Base-by-base conservation (phyloP, 2,329 filamentous ascomycete genomes). In the Fusarium odoratissimum region DNA sequence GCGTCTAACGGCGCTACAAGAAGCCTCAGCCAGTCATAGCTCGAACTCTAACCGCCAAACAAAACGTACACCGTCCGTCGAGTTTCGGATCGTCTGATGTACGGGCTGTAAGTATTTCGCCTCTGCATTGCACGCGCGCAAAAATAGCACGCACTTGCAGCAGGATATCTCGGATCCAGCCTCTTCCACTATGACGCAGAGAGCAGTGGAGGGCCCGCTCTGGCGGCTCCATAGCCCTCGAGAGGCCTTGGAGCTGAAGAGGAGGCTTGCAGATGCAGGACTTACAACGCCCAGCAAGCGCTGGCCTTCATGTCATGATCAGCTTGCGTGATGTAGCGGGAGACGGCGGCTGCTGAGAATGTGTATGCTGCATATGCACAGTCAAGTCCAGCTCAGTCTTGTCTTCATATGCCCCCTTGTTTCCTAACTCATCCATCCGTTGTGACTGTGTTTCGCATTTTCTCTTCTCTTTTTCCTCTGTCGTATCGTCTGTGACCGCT, bases 11-110 rank as follows among this genome's bases (percentile, higher is more conserved):
- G 70, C 74, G 74, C 60, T 75, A 70, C 52, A 37, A 33, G 8
- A 44, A 65, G 64, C 71, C 46, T 42, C 64, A 72, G 71, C 75
- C 75, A 77, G 59, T 77, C 74, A 77, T 58, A 38, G 61, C 62
- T 62, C 67, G 45, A 64, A 45, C 58, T 68, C 63, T 76, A 77
- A 71, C 74, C 75, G 75, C 75, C 64, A 71, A 57, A 54, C 71
- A 60, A 74, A 74, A 72, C 72, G 63, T 68, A 25, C 64, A 35
- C 31, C 40, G 19, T 51, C 60, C 57, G 64, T 71, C 38, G 58
- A 63, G 64, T 69, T 69, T 68, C 68, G 65, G 30, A 48, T 67
- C 41, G 61, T 67, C 67, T 56, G 44, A 69, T 62, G 31, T 37
- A 37, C 35, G 33, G 33, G 33, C 33, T 37, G 35, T 37, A 51